Conservation (phyloP, 192 early-diverging fungal genomes). For the Glomus cerebriforme region DNA sequence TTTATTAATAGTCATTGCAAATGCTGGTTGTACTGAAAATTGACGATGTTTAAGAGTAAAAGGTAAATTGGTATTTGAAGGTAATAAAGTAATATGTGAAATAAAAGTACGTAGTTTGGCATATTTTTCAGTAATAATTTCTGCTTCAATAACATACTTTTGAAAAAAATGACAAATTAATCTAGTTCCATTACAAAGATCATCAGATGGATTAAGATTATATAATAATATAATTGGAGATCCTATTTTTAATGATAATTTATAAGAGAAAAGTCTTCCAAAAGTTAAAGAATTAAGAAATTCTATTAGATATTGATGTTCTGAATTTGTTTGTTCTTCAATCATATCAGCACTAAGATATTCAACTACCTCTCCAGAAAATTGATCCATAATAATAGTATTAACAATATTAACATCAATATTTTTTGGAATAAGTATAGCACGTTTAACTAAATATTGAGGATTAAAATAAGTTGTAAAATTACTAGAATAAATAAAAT, state of each 20-base stretch:
- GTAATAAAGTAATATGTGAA: too few species aligned
- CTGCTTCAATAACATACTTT: not conserved
- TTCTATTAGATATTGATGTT: not conserved
- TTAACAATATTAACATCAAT: constrained; percentile 31
- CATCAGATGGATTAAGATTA: constrained; percentile 11
- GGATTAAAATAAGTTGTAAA: not conserved
- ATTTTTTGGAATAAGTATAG: constrained; percentile 35
- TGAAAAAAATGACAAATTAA: constrained; percentile 5
- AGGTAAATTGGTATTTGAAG: too few species aligned
- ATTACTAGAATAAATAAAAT: constrained; percentile 23
- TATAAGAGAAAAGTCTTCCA: constrained; percentile 8
- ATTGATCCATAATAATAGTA: not conserved
- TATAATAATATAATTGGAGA: constrained; percentile 9
- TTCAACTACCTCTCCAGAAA: constrained; percentile 13
- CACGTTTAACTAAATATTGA: not conserved
- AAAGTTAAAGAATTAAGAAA: constrained; percentile 1
- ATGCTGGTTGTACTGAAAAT: too few species aligned
- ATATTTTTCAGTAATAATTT: not conserved
- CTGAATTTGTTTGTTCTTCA: not conserved
- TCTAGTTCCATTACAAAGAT: constrained; percentile 26
- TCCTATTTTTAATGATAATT: constrained; percentile 15
- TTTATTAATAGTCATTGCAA: too few species aligned
- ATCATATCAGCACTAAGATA: constrained; percentile 16
- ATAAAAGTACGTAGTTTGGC: too few species aligned
- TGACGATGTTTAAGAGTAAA: too few species aligned